Evolutionary conservation across 2,329 filamentous ascomycete genomes (phyloP), one percentile per base, ranked within the genome.

Genomic region (Penicillium olsonii): DNA sequence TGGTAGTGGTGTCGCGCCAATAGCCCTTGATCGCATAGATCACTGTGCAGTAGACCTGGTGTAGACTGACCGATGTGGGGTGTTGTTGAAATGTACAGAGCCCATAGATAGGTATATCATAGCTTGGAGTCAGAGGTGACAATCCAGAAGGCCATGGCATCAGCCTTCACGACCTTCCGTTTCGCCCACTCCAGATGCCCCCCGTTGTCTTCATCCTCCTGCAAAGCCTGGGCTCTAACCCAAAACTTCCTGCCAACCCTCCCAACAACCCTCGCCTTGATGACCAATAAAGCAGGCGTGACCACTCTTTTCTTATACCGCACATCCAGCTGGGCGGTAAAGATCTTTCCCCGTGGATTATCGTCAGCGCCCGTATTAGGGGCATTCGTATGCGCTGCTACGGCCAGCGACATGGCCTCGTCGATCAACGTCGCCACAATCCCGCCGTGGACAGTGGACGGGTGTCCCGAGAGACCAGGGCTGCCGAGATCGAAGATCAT

Each of bases 101-200:
- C 8, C 22, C 8, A 24, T 24, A n/a, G n/a, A 31, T 11, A 11
- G 10, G 11, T 11, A 9, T 29, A 29, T 56, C 48, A 69, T 27
- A 68, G 48, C 50, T 65, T 65, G 42, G 61, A 57, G n/a, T 51
- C 51, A n/a, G 60, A 60, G 10, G 57, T 63, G 42, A 67, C 54
- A 45, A 75, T 50, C 68, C 72, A 75, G 52, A 75, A 69, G 4
- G 68, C 72, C 53, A 73, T 68, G 1, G 70, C 72, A 56, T 72
- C 69, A 2, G 69, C 64, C 53, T 68, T 69, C 8, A 75, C 61
- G 2, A 62, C 37, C 53, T 70, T 67, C 48, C 53, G 62, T 42
- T 62, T 68, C 20, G 56, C 56, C 64, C 60, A 67, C 52, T 68
- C 67, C 37, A 68, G 50, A 42, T 66, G 63, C 1, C 60, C 64